phyloP scores from a whole-genome alignment of 2,329 filamentous ascomycete genomes.

The Xylaria sp. region DNA sequence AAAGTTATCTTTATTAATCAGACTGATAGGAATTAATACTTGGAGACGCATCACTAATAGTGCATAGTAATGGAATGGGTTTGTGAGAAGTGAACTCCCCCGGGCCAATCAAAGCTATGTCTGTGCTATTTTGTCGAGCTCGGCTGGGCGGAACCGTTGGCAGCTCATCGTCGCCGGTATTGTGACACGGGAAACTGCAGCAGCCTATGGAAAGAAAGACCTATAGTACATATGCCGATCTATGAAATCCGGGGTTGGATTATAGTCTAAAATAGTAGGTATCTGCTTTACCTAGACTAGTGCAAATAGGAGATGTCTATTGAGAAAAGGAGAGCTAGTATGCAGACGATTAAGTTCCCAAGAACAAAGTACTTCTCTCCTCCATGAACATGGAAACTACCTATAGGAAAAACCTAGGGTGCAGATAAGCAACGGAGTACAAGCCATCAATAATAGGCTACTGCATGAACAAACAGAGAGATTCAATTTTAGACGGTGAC shows the following conservation, averaged over 20 bases:
- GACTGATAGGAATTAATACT: constrained; percentile 1
- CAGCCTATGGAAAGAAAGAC: constrained; percentile 1
- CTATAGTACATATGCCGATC: not conserved
- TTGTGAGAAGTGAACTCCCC: constrained; percentile 19
- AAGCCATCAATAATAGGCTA: not conserved
- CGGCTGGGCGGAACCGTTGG: constrained; percentile 6
- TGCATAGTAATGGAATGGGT: not conserved
- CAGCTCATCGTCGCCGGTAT: constrained; percentile 7
- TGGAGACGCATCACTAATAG: constrained; percentile 3
- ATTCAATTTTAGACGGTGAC: not conserved
- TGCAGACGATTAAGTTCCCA: not conserved
- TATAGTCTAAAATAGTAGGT: no score
- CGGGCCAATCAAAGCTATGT: constrained; percentile 22
- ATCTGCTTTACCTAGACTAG: no score
- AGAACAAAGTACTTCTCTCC: no score
- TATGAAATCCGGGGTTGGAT: not conserved
- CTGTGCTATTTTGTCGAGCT: constrained; percentile 1
- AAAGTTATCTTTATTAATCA: constrained; percentile 4
- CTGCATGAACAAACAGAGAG: not conserved
- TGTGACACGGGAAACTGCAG: constrained; percentile 9
- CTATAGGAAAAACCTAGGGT: not conserved
- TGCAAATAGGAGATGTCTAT: no score
- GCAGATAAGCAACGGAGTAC: not conserved
- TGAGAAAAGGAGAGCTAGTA: not conserved
- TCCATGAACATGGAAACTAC: not conserved